These are phyloP conservation scores for Eucalyptus guilfoylei DNA, from an alignment of 345 rosid species.

Conservation along the genomic window DNA sequence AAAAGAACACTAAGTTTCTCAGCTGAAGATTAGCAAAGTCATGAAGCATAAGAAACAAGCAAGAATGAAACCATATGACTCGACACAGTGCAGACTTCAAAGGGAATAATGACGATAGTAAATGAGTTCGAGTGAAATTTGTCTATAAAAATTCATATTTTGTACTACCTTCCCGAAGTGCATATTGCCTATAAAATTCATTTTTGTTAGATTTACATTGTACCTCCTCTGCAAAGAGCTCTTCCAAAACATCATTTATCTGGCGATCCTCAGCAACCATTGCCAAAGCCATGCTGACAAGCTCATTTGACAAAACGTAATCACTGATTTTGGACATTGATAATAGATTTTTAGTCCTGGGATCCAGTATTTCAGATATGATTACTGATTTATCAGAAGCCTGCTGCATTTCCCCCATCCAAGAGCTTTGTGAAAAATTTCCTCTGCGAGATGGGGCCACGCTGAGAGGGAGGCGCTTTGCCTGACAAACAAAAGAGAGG, in stretches of 20 bases:
- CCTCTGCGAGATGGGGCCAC: slow-evolving; percentile 20
- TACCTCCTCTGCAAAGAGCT: slow-evolving; percentile 79
- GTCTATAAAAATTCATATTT: not conserved
- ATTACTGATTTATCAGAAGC: slow-evolving; percentile 63
- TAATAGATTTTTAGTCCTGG: slow-evolving; percentile 55
- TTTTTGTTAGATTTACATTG: not conserved
- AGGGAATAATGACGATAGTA: not conserved
- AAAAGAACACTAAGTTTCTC: not conserved
- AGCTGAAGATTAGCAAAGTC: not conserved
- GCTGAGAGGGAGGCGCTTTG: slow-evolving; percentile 56
- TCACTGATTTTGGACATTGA: slow-evolving; percentile 70
- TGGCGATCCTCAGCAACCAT: slow-evolving; percentile 82
- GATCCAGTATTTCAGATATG: slow-evolving; percentile 68
- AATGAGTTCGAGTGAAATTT: not conserved
- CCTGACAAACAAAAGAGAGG: slow-evolving; percentile 15
- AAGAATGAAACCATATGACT: not conserved
- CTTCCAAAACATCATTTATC: slow-evolving; percentile 57
- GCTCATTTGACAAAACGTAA: slow-evolving; percentile 64
- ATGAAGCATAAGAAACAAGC: not conserved
- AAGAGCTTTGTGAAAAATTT: slow-evolving; percentile 43
- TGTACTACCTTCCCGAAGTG: not conserved
- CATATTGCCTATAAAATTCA: not conserved
- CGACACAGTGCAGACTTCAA: not conserved
- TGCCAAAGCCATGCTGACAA: slow-evolving; percentile 78
- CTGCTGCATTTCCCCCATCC: slow-evolving; percentile 83